Conservation (phyloP, 2,329 filamentous ascomycete species). For the Fusarium abutilonis region DNA sequence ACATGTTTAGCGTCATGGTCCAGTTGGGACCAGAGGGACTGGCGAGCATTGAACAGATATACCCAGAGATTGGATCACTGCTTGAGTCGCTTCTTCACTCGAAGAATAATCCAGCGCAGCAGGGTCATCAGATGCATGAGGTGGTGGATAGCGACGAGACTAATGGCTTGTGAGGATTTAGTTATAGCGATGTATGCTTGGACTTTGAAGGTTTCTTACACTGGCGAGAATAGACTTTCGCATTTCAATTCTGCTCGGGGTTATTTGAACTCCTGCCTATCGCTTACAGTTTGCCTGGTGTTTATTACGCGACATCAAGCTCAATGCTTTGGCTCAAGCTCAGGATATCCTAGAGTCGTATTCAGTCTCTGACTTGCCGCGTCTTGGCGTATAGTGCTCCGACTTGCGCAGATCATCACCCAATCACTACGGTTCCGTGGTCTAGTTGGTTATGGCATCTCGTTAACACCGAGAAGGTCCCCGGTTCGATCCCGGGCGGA, state of each 20-base stretch:
- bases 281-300: no score
- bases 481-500: conserved; percentile 48
- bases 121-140: conserved; percentile 33
- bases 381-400: neutral
- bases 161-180: conserved; percentile 31
- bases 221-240: conserved; percentile 19
- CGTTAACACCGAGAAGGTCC: conserved; percentile 49
- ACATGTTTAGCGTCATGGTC: conserved; percentile 44
- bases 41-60: conserved; percentile 44
- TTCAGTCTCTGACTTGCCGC: no score
- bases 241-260: neutral
- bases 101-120: conserved; percentile 29
- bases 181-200: conserved; percentile 19
- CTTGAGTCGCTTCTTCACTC: conserved; percentile 41
- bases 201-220: conserved; percentile 10
- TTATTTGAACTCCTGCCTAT: no score
- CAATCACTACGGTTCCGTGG: conserved; percentile 40
- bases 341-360: no score
- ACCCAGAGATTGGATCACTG: conserved; percentile 45
- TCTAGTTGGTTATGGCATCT: conserved; percentile 49
- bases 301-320: no score
- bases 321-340: neutral
- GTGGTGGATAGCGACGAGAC: conserved; percentile 19
- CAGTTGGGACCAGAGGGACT: conserved; percentile 42
- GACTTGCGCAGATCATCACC: fast-evolving